phyloP scores from a whole-genome alignment of 2,329 filamentous ascomycete genomes.

The Colletotrichum liriopes region DNA sequence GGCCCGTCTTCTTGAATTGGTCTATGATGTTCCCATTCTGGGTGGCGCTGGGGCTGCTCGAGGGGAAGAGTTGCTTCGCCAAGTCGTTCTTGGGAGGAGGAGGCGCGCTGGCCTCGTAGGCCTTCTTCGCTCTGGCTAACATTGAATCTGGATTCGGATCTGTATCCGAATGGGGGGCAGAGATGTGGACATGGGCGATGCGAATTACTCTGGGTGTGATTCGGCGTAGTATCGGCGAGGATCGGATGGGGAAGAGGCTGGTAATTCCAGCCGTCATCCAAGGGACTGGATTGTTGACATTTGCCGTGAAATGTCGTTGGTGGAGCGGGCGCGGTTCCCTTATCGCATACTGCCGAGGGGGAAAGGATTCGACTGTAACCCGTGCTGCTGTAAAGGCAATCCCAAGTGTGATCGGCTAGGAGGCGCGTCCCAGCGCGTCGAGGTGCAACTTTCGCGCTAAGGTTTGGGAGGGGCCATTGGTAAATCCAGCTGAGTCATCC shows the following conservation, averaged over 20 bases:
- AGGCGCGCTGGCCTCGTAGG: conserved; percentile 56
- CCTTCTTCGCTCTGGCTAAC: conserved; percentile 56
- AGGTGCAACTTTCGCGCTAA: conserved; percentile 26
- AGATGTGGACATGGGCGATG: conserved; percentile 47
- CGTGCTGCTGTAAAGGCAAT: neutral
- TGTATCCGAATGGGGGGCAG: conserved; percentile 27
- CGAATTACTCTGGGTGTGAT: conserved; percentile 47
- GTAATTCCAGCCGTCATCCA: conserved; percentile 56
- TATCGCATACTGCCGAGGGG: conserved; percentile 18
- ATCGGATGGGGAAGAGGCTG: conserved; percentile 51
- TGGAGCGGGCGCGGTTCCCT: conserved; percentile 13
- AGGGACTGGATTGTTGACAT: conserved; percentile 36
- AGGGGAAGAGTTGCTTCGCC: conserved; percentile 70
- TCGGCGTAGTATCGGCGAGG: conserved; percentile 55
- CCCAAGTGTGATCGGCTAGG: conserved; percentile 4
- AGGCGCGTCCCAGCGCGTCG: conserved; percentile 26
- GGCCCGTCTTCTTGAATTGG: conserved; percentile 61
- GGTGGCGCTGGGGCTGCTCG: conserved; percentile 66
- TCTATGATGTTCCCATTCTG: conserved; percentile 65
- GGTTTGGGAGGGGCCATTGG: conserved; percentile 8
- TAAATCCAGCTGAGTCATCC: conserved; percentile 24
- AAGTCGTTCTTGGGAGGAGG: conserved; percentile 53
- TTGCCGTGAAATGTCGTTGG: conserved; percentile 9
- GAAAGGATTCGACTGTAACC: conserved; percentile 13
- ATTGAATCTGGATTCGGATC: conserved; percentile 49